phyloP scores from a whole-genome alignment of 192 early-diverging fungal species.

The Backusella macrospora region DNA sequence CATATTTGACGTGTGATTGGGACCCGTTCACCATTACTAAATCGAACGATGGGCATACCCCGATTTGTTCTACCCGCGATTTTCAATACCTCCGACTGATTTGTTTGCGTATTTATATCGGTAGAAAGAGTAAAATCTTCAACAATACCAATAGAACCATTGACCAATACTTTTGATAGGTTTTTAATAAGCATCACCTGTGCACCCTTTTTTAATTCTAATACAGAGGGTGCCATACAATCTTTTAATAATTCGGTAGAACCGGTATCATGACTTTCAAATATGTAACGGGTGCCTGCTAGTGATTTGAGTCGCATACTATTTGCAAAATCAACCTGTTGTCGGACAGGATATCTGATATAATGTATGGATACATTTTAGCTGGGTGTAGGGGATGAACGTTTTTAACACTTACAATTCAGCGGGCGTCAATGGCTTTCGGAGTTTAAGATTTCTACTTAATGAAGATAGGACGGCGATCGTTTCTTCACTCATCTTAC shows the following conservation, averaged over 20 bases:
- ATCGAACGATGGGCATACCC: slow-evolving; percentile 39
- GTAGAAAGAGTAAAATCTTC: slow-evolving; percentile 47
- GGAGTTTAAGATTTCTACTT: slow-evolving; percentile 52
- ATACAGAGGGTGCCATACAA: slow-evolving; percentile 56
- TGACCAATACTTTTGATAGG: slow-evolving; percentile 61
- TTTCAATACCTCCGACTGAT: too few species aligned
- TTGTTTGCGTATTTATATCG: too few species aligned
- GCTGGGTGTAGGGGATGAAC: too few species aligned
- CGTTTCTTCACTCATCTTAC: slow-evolving; percentile 59
- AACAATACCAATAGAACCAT: slow-evolving; percentile 74
- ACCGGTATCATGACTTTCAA: slow-evolving; percentile 49
- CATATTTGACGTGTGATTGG: slow-evolving; percentile 53
- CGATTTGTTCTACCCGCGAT: background rate
- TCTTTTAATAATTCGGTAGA: slow-evolving; percentile 39
- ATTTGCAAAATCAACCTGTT: slow-evolving; percentile 80
- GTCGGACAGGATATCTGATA: slow-evolving; percentile 65
- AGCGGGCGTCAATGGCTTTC: slow-evolving; percentile 61
- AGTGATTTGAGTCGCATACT: slow-evolving; percentile 52
- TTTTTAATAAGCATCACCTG: slow-evolving; percentile 91
- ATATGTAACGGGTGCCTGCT: slow-evolving; percentile 49
- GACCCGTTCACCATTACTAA: slow-evolving; percentile 45
- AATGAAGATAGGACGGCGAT: slow-evolving; percentile 48
- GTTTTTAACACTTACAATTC: slow-evolving; percentile 66
- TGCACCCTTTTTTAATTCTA: slow-evolving; percentile 72
- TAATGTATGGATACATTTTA: too few species aligned